Base-by-base conservation (phyloP, 148 eudicot genomes). In the Beta vulgaris region DNA sequence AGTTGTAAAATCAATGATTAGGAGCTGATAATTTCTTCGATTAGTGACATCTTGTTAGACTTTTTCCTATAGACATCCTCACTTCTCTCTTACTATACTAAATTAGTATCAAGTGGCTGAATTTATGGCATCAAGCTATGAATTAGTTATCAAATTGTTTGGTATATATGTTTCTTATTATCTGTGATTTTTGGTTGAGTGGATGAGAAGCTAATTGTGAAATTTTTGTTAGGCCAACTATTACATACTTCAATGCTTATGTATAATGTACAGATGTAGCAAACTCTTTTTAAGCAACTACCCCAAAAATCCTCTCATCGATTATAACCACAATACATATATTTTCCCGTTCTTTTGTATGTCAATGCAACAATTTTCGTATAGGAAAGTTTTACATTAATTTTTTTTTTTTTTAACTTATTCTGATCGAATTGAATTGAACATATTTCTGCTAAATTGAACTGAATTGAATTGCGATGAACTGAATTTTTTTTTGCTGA, bases 1-100 rank as follows among this genome's bases (percentile, higher is more conserved):
- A 76, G 37, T 68, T 68, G 73, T 68, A 54, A 39, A 16, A 54
- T 48, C 68, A 19, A 77, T 70, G 62, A 77, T 77, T 77, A 46
- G 35, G 21, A 59, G 14, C 25, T 34, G 10, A 55, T 39, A 37
- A 65, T 29, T 32, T 62, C 34, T 57, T 72, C 34, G 43, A 57
- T 42, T 65, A 10, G 34, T 67, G 28, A 67, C 4, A 23, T 42
- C n/a, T 67, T 21, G 0, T 28, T 26, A 25, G 62, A 57, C 62
- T 57, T 57, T 57, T n/a, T 25, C 34, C 32, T 28, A 3, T 57
- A 25, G 10, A 25, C 9, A 61, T 35, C 35, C 42, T 39, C 5
- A 13, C 21, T 10, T 19, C 54, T 23, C 69, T 62, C 67, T 62
- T 32, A n/a, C 13, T 31, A 61, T 28, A 43, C 35, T 67, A 39